Base-by-base conservation (phyloP, 2,329 filamentous ascomycete species). In the Botryosphaeria agaves region DNA sequence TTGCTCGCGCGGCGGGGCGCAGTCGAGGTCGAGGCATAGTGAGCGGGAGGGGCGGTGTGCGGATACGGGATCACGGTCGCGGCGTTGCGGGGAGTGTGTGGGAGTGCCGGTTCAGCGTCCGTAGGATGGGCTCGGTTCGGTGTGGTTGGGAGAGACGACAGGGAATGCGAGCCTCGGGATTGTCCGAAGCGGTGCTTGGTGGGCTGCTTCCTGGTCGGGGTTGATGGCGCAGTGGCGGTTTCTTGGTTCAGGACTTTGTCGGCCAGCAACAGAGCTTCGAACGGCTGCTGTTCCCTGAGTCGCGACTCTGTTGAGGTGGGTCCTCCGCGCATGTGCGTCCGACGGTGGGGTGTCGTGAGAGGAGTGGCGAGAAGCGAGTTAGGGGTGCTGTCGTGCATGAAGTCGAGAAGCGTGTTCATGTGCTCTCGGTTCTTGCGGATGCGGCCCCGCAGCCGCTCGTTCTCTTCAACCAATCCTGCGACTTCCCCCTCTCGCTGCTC, bases 391-490 rank as follows among this genome's bases (percentile, higher is more conserved):
- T 92, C 69, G 46, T 69, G 67, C 20, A 40, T 33, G 14, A 29
- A 36, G 12, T 29, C 36, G n/a, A 54, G 37, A 18, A 54, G 44
- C 3, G 49, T 48, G 34, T 81, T 79, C 42, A 92, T 74, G 46
- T 92, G 84, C 47, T 91, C 80, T 37, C 87, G 66, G 47, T 93
- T 93, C 49, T 92, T 82, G 25, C 79, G 72, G 38, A 95, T 92
- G 14, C 87, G 76, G 37, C 75, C 80, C 34, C 85, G 70, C 30
- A 94, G 63, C 49, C 81, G 67, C 23, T 73, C 64, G 32, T 83
- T 79, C 46, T 89, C 78, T 43, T 92, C 82, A 2, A 61, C 52
- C n/a, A 92, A 57, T 31, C 62, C 61, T 5, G 70, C 63, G 12
- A 78, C 69, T 44, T 83, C 75, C 38, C 80, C 76, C 35, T 82